Base-by-base conservation (phyloP, 768 basidiomycete genomes). In the Pleurotus ostreatus region DNA sequence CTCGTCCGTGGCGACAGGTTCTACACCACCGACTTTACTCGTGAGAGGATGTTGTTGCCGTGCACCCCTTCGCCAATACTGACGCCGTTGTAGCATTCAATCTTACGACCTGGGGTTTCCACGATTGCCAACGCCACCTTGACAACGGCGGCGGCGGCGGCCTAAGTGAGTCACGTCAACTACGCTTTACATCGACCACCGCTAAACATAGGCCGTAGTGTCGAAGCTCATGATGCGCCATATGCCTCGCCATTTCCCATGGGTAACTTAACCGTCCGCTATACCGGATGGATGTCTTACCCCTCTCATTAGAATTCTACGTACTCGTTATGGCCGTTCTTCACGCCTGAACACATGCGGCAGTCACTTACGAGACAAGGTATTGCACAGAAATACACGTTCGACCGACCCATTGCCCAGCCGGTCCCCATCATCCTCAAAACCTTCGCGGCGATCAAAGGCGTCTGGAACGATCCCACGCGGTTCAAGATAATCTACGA, bases 271-370 rank as follows among this genome's bases (percentile, higher is more conserved):
- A 13, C 20, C 39, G 8, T 40, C 15, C 51, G 15, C 30, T 30
- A 30, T 1, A 43, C 41, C 7, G 41, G 15, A n/a, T 43, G 30
- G 30, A 8, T 30, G 12, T 8, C 30, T 34, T 11, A 34, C 30
- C 8, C 8, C 30, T 9, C 25, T 6, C 18, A 18, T 22, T 1
- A 68, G 11, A 69, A 70, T 43, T 78, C 75, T 18, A 63, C 71
- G 18, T 82, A 84, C 61, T 80, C 71, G 1, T 74, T 76, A 60
- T 86, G 85, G 73, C 84, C 85, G 26, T 79, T 88, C 73, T 70
- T 83, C 69, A 77, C 78, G 0, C 85, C 84, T 4, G 45, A 57
- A 5, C 63, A 66, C 20, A 69, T 71, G 69, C 59, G 68, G 56
- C 55, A 64, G 6, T 70, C 66, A 22, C 65, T 83, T 20, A 71